These are phyloP conservation scores for Phytopythium helicoides DNA, from an alignment of 352 stramenopile species.

Conservation along the genomic window DNA sequence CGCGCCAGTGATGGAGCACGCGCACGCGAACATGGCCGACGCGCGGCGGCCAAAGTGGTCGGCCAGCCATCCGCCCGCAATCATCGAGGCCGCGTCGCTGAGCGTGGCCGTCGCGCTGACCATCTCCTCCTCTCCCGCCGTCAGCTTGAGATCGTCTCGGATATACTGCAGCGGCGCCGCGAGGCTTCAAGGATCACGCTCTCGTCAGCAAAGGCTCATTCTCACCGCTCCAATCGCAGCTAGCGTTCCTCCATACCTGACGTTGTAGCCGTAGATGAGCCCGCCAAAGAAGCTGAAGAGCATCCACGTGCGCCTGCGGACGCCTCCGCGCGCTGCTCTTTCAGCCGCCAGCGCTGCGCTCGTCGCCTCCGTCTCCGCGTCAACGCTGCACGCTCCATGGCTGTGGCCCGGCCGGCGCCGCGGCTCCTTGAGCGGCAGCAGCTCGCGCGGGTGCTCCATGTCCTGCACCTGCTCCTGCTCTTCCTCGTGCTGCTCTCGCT, in stretches of 20 bases:
- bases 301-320: constrained; percentile 50
- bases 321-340: background rate
- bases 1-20: constrained; percentile 65
- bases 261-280: constrained; percentile 89
- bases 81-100: constrained; percentile 78
- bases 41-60: constrained; percentile 72
- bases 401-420: background rate
- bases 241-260: constrained; percentile 17
- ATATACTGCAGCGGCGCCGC: constrained; percentile 83
- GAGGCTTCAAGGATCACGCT: constrained; percentile 27
- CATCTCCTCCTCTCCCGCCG: constrained; percentile 63
- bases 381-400: background rate
- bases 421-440: no score
- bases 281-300: constrained; percentile 80
- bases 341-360: background rate
- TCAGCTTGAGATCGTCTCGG: constrained; percentile 60
- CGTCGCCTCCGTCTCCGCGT: background rate
- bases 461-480: no score
- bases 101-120: constrained; percentile 80
- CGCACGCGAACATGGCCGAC: constrained; percentile 70
- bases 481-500: no score
- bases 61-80: constrained; percentile 65
- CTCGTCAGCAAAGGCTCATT: no score
- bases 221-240: no score
- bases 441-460: no score